Conservation (phyloP, 805 yeast species). For the Cyberlindnera euphorbiiphila region DNA sequence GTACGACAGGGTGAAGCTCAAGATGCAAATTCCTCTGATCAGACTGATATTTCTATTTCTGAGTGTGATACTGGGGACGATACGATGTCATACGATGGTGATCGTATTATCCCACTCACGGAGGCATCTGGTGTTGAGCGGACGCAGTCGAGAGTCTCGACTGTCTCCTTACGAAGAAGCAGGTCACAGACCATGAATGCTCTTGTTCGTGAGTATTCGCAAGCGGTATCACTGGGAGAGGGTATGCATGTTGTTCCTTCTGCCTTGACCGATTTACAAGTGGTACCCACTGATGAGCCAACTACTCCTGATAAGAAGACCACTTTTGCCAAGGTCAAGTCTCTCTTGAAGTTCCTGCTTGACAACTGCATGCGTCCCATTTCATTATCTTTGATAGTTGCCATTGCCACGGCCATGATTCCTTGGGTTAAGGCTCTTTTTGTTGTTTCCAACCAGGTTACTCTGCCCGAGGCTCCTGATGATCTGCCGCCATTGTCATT, state of each 20-base stretch:
- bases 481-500: constrained; percentile 80
- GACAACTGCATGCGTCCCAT: constrained; percentile 70
- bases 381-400: constrained; percentile 61
- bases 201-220: constrained; percentile 44
- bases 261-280: constrained; percentile 20
- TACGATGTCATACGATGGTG: constrained; percentile 2
- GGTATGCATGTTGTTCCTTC: constrained; percentile 21
- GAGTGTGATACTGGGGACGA: constrained; percentile 4
- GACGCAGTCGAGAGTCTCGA: constrained; percentile 14
- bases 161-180: constrained; percentile 13
- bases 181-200: constrained; percentile 37
- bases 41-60: too few relatives aligned
- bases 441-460: constrained; percentile 40
- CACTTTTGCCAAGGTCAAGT: constrained; percentile 1
- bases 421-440: constrained; percentile 85
- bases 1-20: too few relatives aligned
- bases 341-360: constrained; percentile 29
- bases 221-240: constrained; percentile 20
- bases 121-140: constrained; percentile 12
- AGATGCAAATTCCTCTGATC: too few relatives aligned
- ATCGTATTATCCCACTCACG: constrained; percentile 10
- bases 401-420: constrained; percentile 70
- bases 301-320: not conserved
- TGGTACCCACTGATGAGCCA: constrained; percentile 4
- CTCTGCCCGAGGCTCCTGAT: constrained; percentile 79